A percentile compares a stretch with the other conserved stretches of the same genome.
Evolutionary conservation across 805 yeast genomes (phyloP).

Genomic region (Saccharomycopsis fodiens): DNA sequence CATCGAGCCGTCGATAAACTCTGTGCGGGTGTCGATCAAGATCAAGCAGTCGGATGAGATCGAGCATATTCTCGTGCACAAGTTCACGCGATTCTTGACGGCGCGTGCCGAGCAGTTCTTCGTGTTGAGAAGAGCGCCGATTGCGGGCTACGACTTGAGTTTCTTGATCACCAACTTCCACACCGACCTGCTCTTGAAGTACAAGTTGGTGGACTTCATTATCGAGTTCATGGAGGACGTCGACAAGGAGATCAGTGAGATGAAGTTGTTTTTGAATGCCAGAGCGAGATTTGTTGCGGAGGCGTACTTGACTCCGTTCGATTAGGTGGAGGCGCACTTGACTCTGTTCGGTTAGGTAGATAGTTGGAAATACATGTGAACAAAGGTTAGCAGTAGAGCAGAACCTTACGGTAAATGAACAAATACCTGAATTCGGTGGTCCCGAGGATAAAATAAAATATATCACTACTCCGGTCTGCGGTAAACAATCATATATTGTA

Average conservation of each 20-base stretch:
- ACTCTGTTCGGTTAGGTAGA: not conserved
- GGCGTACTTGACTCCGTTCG: slow-evolving; percentile 86
- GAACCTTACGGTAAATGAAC: too few species aligned
- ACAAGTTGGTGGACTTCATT: slow-evolving; percentile 90
- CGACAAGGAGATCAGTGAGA: slow-evolving; percentile 96
- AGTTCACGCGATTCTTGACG: slow-evolving; percentile 87
- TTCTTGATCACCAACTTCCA: slow-evolving; percentile 90
- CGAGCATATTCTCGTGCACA: slow-evolving; percentile 88
- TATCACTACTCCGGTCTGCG: too few species aligned
- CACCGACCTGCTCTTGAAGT: slow-evolving; percentile 92
- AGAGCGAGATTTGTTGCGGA: slow-evolving; percentile 98
- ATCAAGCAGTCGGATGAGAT: slow-evolving; percentile 98
- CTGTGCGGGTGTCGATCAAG: slow-evolving; percentile 82
- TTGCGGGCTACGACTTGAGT: slow-evolving; percentile 86
- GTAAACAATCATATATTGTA: too few species aligned
- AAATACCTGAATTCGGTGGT: too few species aligned
- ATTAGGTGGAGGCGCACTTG: slow-evolving; percentile 29
- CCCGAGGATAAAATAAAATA: too few species aligned
- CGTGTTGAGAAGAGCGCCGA: slow-evolving; percentile 85
- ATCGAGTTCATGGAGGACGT: slow-evolving; percentile 99
- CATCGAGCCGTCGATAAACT: slow-evolving; percentile 90
- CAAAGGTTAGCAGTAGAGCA: not conserved
- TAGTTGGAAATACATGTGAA: not conserved
- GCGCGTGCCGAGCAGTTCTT: slow-evolving; percentile 94
- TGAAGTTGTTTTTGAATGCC: slow-evolving; percentile 94